Evolutionary conservation across 169 alveolate genomes (phyloP).

Genomic region (Plasmodium yoelii): DNA sequence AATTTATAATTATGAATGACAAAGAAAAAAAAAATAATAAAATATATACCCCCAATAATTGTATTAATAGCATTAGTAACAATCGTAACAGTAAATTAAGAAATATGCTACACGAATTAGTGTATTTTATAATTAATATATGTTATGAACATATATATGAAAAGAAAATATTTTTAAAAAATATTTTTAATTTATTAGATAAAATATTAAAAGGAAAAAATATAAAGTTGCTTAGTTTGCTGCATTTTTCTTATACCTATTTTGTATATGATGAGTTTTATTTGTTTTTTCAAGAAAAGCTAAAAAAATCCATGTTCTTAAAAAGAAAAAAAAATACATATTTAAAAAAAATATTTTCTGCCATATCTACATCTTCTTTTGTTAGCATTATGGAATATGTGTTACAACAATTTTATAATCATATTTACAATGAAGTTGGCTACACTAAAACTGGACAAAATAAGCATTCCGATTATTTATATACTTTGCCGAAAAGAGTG

Average conservation of each 20-base stretch:
- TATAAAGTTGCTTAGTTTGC: conserved; percentile 11
- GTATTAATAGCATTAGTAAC: too few relatives aligned
- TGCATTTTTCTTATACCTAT: conserved; percentile 7
- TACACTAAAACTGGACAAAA: not conserved
- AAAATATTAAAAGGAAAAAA: conserved; percentile 10
- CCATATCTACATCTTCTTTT: not conserved
- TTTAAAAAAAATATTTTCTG: too few relatives aligned
- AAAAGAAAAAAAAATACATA: too few relatives aligned
- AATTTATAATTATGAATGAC: not conserved
- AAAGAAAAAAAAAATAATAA: conserved; percentile 19
- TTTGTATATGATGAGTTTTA: conserved; percentile 43
- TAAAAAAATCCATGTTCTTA: conserved; percentile 14
- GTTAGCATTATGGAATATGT: conserved; percentile 20
- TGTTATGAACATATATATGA: conserved; percentile 18
- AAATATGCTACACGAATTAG: conserved; percentile 15
- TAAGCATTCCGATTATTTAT: not conserved
- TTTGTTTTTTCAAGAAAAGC: conserved; percentile 1
- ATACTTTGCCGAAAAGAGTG: conserved; percentile 8
- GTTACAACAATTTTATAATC: conserved; percentile 16
- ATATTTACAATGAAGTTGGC: not conserved
- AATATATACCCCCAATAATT: not conserved
- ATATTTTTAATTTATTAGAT: conserved; percentile 32
- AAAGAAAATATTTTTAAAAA: conserved; percentile 16
- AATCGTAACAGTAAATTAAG: too few relatives aligned
- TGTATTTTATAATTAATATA: conserved; percentile 44